Evolutionary conservation across 192 early-diverging fungal species (phyloP).

Genomic region (Rhizophagus prolifer): DNA sequence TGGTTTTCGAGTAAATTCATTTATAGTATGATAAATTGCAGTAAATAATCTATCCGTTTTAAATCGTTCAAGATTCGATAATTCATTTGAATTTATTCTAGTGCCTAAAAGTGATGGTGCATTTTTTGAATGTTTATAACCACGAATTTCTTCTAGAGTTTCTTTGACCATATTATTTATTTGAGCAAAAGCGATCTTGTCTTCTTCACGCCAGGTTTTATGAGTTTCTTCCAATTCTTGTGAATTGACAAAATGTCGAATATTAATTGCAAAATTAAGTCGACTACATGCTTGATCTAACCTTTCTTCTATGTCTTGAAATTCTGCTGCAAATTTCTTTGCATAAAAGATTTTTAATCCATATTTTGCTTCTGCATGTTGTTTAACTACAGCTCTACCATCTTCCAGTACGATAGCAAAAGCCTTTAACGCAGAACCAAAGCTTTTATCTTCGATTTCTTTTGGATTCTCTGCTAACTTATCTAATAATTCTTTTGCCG

Average conservation of each 20-base stretch:
- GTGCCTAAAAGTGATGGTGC: neutral
- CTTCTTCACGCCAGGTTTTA: slow-evolving; percentile 21
- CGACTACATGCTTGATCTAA: slow-evolving; percentile 25
- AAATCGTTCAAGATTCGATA: slow-evolving; percentile 9
- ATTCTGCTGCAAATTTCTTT: slow-evolving; percentile 27
- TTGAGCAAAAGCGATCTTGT: slow-evolving; percentile 19
- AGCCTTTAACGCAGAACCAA: slow-evolving; percentile 20
- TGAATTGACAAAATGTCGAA: slow-evolving; percentile 25
- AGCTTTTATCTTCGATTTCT: slow-evolving; percentile 31
- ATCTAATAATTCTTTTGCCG: slow-evolving; percentile 19
- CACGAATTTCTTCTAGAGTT: slow-evolving; percentile 21
- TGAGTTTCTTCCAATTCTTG: slow-evolving; percentile 15
- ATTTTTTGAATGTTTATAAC: neutral
- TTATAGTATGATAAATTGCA: slow-evolving; percentile 11
- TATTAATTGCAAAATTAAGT: slow-evolving; percentile 21
- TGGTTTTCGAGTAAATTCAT: neutral
- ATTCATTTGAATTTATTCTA: neutral
- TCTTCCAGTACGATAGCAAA: slow-evolving; percentile 30
- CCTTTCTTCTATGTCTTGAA: slow-evolving; percentile 24
- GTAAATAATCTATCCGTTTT: slow-evolving; percentile 20
- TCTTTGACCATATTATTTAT: slow-evolving; percentile 27
- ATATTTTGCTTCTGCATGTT: slow-evolving; percentile 29
- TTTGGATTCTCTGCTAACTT: slow-evolving; percentile 21
- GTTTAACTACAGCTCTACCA: slow-evolving; percentile 25
- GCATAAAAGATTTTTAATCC: slow-evolving; percentile 29